Evolutionary conservation across 345 rosid genomes (phyloP), one percentile per base, ranked within the genome.

Genomic region (Carallia pectinifolia): DNA sequence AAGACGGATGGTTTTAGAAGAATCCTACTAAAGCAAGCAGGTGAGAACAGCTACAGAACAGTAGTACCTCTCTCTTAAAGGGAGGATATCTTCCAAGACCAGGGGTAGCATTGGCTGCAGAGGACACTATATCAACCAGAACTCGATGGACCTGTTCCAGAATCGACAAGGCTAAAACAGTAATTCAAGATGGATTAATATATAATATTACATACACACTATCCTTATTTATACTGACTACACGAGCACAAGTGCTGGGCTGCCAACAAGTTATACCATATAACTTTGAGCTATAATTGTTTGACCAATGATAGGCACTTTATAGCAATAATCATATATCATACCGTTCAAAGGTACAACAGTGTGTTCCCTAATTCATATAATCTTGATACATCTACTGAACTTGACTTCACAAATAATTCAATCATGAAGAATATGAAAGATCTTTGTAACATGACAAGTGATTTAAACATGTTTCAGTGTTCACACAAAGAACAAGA

Each of bases 41-140:
- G 62, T 6, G 63, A 50, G 31, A 73, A 58, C 31, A 61, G 27
- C 36, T 65, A 9, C 34, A 66, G 71, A 7, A 15, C 55, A 58
- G 58, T 52, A 68, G 63, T 80, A 90, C 98, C 93, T 92, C 96
- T 90, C 99, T 81, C 87, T 90, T 96, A 61, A 92, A 92, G 67
- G 98, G 89, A 76, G 98, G 96, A 81, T 96, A 96, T 82, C 98
- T 90, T 74, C 98, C 99, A 39, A 96, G 96, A 72, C 98, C 99
- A 69, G 96, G 96, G 38, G 98, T 96, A 70, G 96, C 89, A 87
- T 84, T 92, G 71, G 97, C 98, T 53, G 97, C 76, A 27, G 98
- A 79, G 79, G 94, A 83, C 70, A 90, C 97, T 69, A 96, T 87
- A 77, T 92, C 97, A 83, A 90, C 80, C 71, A 92, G 85, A 15